Percentiles rank a stretch among this genome's conserved stretches.
Evolutionary conservation across 2,329 filamentous ascomycete species (phyloP).

Genomic region (Colletotrichum trifolii): DNA sequence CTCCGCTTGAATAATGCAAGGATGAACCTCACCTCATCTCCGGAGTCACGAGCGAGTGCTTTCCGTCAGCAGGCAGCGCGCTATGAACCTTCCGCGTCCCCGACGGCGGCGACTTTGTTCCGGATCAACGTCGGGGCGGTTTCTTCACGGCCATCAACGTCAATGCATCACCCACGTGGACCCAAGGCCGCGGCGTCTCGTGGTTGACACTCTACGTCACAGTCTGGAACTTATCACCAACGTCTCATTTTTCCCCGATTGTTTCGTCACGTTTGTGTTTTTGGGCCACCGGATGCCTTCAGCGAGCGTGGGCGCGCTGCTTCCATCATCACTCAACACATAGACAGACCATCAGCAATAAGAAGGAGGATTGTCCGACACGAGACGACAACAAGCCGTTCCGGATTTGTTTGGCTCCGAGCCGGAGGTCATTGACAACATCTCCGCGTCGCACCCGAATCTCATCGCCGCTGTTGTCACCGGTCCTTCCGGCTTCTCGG

Average conservation of each 20-base stretch:
- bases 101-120: constrained; percentile 5
- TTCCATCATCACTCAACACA: too few relatives aligned
- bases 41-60: constrained; percentile 2
- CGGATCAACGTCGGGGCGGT: constrained; percentile 34
- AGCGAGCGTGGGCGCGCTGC: too few relatives aligned
- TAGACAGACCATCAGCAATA: too few relatives aligned
- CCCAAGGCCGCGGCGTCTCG: constrained; percentile 1
- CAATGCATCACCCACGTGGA: constrained; percentile 13
- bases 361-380: too few relatives aligned
- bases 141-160: constrained; percentile 11
- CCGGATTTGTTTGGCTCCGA: too few relatives aligned
- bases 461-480: not conserved
- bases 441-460: too few relatives aligned
- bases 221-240: too few relatives aligned
- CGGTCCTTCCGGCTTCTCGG: constrained; percentile 9
- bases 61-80: not conserved
- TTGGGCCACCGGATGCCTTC: too few relatives aligned
- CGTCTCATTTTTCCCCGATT: too few relatives aligned
- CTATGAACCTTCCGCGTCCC: constrained; percentile 28
- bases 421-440: too few relatives aligned
- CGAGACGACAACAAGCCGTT: too few relatives aligned
- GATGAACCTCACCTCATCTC: not conserved
- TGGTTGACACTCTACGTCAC: not conserved
- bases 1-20: not conserved
- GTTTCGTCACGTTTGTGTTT: too few relatives aligned